Percentiles rank a stretch among this genome's conserved stretches.
Conservation (phyloP, 805 yeast genomes). For the Suhomyces sp. region DNA sequence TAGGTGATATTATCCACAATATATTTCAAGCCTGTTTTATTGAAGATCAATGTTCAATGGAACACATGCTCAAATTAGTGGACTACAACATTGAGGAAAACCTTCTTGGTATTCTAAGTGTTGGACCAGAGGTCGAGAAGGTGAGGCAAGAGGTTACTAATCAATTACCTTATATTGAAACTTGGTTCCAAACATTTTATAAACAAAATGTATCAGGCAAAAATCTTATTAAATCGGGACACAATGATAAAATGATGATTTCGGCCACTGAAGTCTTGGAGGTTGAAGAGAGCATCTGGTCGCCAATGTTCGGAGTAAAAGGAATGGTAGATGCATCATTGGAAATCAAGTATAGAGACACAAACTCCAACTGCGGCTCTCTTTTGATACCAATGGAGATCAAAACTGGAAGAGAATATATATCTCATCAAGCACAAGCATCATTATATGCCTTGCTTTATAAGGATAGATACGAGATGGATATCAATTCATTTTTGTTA, state of each 20-base stretch:
- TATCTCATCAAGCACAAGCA: conserved; percentile 83
- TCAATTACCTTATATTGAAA: conserved; percentile 52
- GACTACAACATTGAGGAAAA: conserved; percentile 44
- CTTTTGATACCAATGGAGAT: conserved; percentile 80
- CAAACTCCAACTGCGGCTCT: conserved; percentile 28
- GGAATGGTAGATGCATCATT: conserved; percentile 90
- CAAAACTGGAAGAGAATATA: conserved; percentile 73
- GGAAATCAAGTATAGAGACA: conserved; percentile 35
- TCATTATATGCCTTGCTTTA: conserved; percentile 75
- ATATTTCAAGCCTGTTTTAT: conserved; percentile 62
- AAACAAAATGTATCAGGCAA: conserved; percentile 15
- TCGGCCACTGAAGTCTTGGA: conserved; percentile 64
- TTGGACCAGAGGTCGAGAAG: conserved; percentile 48
- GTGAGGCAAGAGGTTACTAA: conserved; percentile 43
- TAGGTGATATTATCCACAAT: conserved; percentile 83
- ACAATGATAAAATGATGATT: conserved; percentile 8
- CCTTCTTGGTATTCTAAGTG: conserved; percentile 52
- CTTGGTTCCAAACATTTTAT: conserved; percentile 53
- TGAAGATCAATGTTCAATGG: conserved; percentile 33
- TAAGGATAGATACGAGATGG: conserved; percentile 74
- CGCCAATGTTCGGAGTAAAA: conserved; percentile 84
- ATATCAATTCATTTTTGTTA: conserved; percentile 62
- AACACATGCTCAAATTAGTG: conserved; percentile 36
- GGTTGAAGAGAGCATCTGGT: conserved; percentile 89
- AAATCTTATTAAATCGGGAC: conserved; percentile 9